Conservation (phyloP, 2,329 filamentous ascomycete species). For the Colletotrichum incanum region DNA sequence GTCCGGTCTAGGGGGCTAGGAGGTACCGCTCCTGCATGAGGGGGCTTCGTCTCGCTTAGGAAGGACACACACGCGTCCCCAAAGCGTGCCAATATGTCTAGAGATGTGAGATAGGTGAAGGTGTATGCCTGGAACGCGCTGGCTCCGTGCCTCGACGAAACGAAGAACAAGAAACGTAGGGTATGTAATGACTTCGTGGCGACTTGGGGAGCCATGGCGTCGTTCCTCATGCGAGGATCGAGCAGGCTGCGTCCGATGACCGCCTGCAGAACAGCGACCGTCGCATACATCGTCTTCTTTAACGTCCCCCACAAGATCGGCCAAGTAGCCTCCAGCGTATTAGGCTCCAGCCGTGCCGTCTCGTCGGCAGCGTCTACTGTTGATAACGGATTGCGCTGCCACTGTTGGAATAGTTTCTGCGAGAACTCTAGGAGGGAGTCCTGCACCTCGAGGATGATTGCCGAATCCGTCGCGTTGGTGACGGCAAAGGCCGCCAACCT, state of each 20-base stretch:
- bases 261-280: conserved; percentile 82
- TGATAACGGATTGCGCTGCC: conserved; percentile 82
- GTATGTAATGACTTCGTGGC: conserved; percentile 81
- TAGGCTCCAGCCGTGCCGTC: conserved; percentile 71
- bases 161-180: conserved; percentile 85
- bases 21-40: conserved; percentile 68
- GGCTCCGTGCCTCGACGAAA: conserved; percentile 81
- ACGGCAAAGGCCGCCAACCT: conserved; percentile 76
- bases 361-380: conserved; percentile 80
- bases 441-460: conserved; percentile 64
- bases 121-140: conserved; percentile 86
- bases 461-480: conserved; percentile 65
- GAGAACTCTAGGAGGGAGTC: conserved; percentile 80
- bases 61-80: conserved; percentile 77
- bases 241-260: conserved; percentile 76
- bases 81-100: conserved; percentile 86
- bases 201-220: conserved; percentile 71
- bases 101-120: conserved; percentile 85
- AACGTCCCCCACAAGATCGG: conserved; percentile 83
- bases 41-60: conserved; percentile 72
- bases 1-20: conserved; percentile 76
- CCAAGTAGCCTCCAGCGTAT: conserved; percentile 77
- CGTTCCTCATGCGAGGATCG: conserved; percentile 63
- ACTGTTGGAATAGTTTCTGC: conserved; percentile 76
- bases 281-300: conserved; percentile 81